Evolutionary conservation across 2,329 filamentous ascomycete species (phyloP), one percentile per base, ranked within the genome.

Genomic region (Zymoseptoria brevis): DNA sequence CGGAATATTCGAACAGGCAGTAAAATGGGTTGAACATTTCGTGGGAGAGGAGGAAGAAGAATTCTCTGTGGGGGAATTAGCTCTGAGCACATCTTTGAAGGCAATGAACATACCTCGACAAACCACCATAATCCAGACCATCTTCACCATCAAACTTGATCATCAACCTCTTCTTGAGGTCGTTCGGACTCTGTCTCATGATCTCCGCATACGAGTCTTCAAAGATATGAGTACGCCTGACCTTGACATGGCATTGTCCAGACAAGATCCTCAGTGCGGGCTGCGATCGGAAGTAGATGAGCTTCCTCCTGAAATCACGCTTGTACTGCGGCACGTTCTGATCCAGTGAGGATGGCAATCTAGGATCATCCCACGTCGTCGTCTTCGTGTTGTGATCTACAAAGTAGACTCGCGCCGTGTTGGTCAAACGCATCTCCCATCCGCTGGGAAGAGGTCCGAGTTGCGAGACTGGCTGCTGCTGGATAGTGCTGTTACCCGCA

Each of bases 21-120:
- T 99, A 99, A 79, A 99, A 99, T 30, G 94, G 94, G 75, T 99
- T 99, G 80, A 99, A 99, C 94, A 99, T 99, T 80, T 99, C 94
- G 77, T 99, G 94, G 16, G 93, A 97, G 57, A 99, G 84, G 49
- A 99, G 81, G 85, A 99, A 99, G 82, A 99, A 99, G 81, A 99
- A 99, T 77, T 99, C 94, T 83, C 92, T 85, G 69, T 64, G 16
- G 53, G 49, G 8, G 50, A 54, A 65, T 76, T 62, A 75, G 73
- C 54, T 57, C 57, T 30, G 19, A 5, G 16, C 13, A n/a, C 7
- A 53, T 16, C 21, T 2, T 29, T 7, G 3, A n/a, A 11, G 19
- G 8, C 8, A 26, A 13, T 41, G 50, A 21, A 52, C 78, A 70
- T 77, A 84, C 83, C 84, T 84, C 41, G 94, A 99, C 58, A 99